Base-by-base conservation (phyloP, 495 filamentous ascomycete species). In the Aspergillus cristatus region DNA sequence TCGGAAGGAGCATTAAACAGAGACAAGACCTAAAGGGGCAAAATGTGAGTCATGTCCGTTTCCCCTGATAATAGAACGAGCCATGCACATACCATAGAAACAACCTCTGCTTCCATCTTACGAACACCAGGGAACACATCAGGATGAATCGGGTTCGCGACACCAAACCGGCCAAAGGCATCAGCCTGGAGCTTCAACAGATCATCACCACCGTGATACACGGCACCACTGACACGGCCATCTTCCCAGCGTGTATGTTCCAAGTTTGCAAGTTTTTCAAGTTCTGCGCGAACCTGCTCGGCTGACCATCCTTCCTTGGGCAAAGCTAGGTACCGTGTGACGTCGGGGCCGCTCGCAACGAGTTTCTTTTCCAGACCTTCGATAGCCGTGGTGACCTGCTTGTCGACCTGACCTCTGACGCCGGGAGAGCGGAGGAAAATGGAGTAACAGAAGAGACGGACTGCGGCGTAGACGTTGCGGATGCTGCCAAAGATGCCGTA, bases 81-180 rank as follows among this genome's bases (percentile, higher is more conserved):
- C 18, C 3, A 14, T 15, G 24, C 10, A 48, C 54, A 45, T 62
- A 79, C 86, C 91, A 99, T 99, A 39, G 88, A 80, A 28, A 99
- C 91, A 53, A 97, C 72, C 68, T 99, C 91, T 18, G 91, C 90
- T 65, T 99, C 91, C 91, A 99, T 99, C 70, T 99, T 99, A 48
- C 91, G 70, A 18, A 99, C 88, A 25, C 89, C 91, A 29, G 91
- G 91, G 65, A 99, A 99, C 26, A 97, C 88, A 66, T 99, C 91
- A 22, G 91, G 91, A 63, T 99, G 91, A 47, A 99, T 84, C n/a
- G 91, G 91, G 60, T 99, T 99, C n/a, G 84, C 70, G 12, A 97
- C 91, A 32, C 86, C 87, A 55, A 99, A 99, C 55, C 80, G 82
- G 25, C 81, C 79, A 60, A 88, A 97, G 7, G 91, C 90, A 55